These are phyloP conservation scores for Cercophora newfieldiana DNA, from an alignment of 495 filamentous ascomycete species.

Conservation along the genomic window DNA sequence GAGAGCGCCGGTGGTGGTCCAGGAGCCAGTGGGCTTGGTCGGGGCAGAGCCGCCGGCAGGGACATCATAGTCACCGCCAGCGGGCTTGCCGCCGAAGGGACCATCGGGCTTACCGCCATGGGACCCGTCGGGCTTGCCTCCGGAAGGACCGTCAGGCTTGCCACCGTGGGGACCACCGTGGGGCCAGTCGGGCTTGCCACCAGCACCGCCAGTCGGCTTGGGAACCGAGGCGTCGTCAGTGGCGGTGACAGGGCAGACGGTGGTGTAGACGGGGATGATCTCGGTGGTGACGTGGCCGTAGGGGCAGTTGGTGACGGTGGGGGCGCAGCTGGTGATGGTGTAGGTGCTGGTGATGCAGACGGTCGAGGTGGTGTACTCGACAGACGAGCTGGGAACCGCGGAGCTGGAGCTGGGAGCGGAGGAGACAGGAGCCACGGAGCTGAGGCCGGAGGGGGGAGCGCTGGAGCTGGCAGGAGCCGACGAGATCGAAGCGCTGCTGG, in stretches of 20 bases:
- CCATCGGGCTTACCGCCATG: neutral
- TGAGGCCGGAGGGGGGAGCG: neutral
- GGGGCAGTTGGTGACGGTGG: constrained; percentile 62
- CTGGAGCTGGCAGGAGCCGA: neutral
- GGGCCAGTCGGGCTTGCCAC: neutral
- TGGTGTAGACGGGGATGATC: constrained; percentile 59
- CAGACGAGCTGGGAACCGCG: neutral
- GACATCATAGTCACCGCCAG: neutral
- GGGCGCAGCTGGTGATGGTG: constrained; percentile 59
- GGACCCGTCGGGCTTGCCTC: neutral
- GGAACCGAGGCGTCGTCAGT: neutral
- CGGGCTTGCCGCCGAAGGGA: neutral
- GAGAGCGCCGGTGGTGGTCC: neutral
- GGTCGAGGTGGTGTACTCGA: constrained; percentile 56
- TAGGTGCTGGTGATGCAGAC: constrained; percentile 58
- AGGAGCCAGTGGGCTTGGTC: neutral
- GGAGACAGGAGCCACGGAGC: neutral
- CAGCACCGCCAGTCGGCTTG: neutral
- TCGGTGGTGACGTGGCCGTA: constrained; percentile 55
- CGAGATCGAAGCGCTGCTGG: too few relatives aligned
- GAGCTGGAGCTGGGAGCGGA: neutral
- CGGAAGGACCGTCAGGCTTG: neutral
- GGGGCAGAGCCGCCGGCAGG: neutral
- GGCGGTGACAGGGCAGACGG: constrained; percentile 53
- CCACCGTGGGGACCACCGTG: neutral